Evolutionary conservation across 768 basidiomycete species (phyloP).

Genomic region (Russula vinacea): DNA sequence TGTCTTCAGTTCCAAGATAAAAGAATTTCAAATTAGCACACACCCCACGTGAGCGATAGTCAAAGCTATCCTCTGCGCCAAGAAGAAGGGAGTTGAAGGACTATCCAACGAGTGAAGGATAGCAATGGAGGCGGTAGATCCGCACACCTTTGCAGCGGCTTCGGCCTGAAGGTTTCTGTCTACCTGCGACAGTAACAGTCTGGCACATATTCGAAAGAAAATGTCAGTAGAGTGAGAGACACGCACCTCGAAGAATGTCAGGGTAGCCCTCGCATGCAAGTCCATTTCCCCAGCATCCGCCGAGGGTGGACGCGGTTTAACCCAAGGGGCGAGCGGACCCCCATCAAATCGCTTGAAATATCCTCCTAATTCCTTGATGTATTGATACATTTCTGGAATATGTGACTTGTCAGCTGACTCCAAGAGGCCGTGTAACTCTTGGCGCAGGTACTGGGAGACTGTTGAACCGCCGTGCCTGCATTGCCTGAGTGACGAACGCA

Average conservation of each 20-base stretch:
- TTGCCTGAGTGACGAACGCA: slow-evolving; percentile 8
- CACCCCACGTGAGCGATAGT: slow-evolving; percentile 94
- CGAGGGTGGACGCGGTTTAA: slow-evolving; percentile 31
- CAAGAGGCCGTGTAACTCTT: slow-evolving; percentile 81
- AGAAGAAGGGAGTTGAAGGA: slow-evolving; percentile 79
- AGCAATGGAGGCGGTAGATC: slow-evolving; percentile 88
- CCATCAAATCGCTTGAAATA: slow-evolving; percentile 90
- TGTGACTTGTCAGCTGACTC: slow-evolving; percentile 70
- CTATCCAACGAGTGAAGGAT: slow-evolving; percentile 87
- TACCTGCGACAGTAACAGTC: slow-evolving; percentile 44
- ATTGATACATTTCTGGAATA: slow-evolving; percentile 71
- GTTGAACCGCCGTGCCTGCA: slow-evolving; percentile 88
- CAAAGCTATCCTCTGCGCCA: slow-evolving; percentile 66
- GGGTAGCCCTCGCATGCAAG: slow-evolving; percentile 79
- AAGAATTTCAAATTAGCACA: slow-evolving; percentile 29
- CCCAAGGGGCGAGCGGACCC: slow-evolving; percentile 72
- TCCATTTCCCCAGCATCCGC: slow-evolving; percentile 45
- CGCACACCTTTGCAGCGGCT: slow-evolving; percentile 67
- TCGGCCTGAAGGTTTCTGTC: slow-evolving; percentile 72
- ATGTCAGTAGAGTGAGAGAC: background rate
- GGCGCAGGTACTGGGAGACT: slow-evolving; percentile 79
- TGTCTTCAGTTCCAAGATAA: background rate
- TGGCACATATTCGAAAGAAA: slow-evolving; percentile 7
- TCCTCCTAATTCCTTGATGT: slow-evolving; percentile 78
- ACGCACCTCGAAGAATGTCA: slow-evolving; percentile 82